These are phyloP conservation scores for Salvia miltiorrhiza DNA, from an alignment of 257 asterid species.

Conservation along the genomic window DNA sequence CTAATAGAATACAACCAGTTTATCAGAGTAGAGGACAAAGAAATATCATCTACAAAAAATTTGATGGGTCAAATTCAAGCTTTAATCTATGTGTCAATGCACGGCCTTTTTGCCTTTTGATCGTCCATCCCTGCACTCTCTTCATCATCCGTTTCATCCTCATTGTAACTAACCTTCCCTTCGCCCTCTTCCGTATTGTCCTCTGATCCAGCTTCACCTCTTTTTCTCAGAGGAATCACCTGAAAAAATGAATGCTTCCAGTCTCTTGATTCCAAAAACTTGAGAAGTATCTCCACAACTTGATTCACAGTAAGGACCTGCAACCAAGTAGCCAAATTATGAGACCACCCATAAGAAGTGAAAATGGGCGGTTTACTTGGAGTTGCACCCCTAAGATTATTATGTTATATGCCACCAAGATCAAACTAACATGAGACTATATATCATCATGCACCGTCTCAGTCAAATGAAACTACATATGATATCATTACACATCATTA, in stretches of 20 bases:
- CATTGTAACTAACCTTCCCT: constrained; percentile 20
- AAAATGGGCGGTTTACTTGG: not conserved
- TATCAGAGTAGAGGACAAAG: constrained; percentile 14
- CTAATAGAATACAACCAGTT: not conserved
- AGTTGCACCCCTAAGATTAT: not conserved
- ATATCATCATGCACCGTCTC: not conserved
- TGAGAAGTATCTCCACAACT: constrained; percentile 84
- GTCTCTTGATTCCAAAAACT: constrained; percentile 69
- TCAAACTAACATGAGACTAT: not conserved
- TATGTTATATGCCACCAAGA: not conserved
- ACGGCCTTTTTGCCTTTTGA: constrained; percentile 51
- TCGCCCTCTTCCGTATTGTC: constrained; percentile 31
- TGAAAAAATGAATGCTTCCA: constrained; percentile 81
- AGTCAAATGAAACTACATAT: not conserved
- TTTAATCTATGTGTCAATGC: constrained; percentile 37
- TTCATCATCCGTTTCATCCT: constrained; percentile 22
- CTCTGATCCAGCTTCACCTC: constrained; percentile 46
- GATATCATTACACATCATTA: not conserved
- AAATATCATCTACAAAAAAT: not conserved
- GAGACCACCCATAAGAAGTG: not conserved
- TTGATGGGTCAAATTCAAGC: not conserved
- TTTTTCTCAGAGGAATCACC: constrained; percentile 92
- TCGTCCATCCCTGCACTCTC: constrained; percentile 23
- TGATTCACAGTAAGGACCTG: constrained; percentile 98
- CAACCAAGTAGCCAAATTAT: constrained; percentile 6